Evolutionary conservation across 305 asterid genomes (phyloP).

Genomic region (Fraxinus xanthoxyloides): DNA sequence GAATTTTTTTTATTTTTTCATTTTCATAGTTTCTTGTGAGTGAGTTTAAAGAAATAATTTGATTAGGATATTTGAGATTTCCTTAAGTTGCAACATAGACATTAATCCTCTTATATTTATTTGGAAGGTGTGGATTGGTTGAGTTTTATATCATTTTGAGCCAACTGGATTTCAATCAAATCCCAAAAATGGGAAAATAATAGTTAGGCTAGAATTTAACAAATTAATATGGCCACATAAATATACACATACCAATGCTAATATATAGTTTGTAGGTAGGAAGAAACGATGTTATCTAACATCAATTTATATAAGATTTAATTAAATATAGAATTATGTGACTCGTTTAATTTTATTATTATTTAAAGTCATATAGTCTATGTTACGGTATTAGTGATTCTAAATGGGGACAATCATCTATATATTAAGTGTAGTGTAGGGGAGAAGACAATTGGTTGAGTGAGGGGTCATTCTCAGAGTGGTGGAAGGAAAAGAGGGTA

Average conservation of each 20-base stretch:
- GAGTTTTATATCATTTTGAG: neutral
- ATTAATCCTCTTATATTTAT: neutral
- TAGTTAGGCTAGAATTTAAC: neutral
- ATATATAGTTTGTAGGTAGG: neutral
- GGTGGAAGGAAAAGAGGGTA: conserved; percentile 2
- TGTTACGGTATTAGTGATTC: neutral
- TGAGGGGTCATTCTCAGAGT: conserved; percentile 27
- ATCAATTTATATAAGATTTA: neutral
- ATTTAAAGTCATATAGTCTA: too few species aligned
- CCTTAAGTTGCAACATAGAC: neutral
- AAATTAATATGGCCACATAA: neutral
- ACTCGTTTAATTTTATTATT: neutral
- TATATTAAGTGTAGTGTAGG: neutral
- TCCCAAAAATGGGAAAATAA: neutral
- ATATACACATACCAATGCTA: neutral
- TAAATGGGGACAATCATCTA: neutral
- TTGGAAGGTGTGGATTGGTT: neutral
- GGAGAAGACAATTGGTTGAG: conserved; percentile 9
- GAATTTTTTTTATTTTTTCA: too few species aligned
- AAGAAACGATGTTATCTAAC: neutral
- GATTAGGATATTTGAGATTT: neutral
- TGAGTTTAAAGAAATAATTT: neutral
- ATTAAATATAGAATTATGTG: too few species aligned
- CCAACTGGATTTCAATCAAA: neutral
- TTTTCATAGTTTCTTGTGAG: neutral